A percentile compares a stretch with the other conserved stretches of the same genome.
These are phyloP conservation scores for Lodderomyces oxycetoniae DNA, from an alignment of 1,139 yeast species.

Conservation along the genomic window DNA sequence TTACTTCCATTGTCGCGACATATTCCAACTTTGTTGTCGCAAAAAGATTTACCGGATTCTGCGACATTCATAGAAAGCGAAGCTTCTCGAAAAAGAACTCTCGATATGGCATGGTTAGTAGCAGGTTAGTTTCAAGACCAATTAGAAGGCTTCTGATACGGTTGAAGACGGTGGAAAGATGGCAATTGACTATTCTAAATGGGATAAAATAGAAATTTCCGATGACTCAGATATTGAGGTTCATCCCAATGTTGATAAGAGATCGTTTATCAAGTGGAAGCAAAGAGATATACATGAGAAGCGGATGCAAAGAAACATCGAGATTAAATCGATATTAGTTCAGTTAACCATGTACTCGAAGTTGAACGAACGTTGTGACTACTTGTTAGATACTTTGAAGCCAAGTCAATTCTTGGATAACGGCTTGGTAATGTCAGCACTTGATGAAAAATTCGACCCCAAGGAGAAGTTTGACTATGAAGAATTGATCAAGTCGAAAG, in stretches of 20 bases:
- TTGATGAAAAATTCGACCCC: constrained; percentile 51
- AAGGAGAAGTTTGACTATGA: constrained; percentile 49
- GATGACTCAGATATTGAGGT: constrained; percentile 97
- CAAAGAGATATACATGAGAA: constrained; percentile 96
- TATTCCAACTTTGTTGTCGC: too few species aligned
- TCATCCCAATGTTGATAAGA: constrained; percentile 96
- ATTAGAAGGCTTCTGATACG: too few species aligned
- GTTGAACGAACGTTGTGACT: constrained; percentile 68
- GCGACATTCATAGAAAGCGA: too few species aligned
- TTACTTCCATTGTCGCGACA: too few species aligned
- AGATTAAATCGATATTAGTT: constrained; percentile 68
- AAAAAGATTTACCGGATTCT: too few species aligned
- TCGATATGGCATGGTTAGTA: too few species aligned
- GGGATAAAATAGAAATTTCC: constrained; percentile 94
- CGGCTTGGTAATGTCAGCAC: constrained; percentile 34
- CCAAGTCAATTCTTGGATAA: constrained; percentile 35
- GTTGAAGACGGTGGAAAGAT: constrained; percentile 33
- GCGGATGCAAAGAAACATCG: constrained; percentile 71
- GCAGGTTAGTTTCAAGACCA: too few species aligned
- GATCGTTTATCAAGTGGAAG: constrained; percentile 90
- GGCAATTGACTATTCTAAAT: constrained; percentile 91
- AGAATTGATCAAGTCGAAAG: constrained; percentile 31
- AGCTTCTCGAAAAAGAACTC: too few species aligned
- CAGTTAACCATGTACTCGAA: constrained; percentile 74
- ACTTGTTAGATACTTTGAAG: constrained; percentile 40